phyloP scores from a whole-genome alignment of 305 asterid species.

The Fraxinus albicans region DNA sequence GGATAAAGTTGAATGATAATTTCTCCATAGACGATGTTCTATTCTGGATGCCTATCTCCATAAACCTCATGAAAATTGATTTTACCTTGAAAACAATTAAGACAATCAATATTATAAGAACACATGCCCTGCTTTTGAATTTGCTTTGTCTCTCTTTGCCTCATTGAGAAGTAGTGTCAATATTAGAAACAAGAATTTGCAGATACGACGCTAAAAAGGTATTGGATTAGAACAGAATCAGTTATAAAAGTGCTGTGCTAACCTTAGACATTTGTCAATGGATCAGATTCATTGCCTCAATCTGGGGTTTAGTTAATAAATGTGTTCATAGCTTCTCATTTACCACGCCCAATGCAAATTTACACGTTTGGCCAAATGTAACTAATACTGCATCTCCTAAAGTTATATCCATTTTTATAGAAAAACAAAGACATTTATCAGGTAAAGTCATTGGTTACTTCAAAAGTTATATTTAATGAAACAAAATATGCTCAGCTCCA shows the following conservation, averaged over 20 bases:
- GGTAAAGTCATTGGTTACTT: background rate
- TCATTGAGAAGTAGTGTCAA: background rate
- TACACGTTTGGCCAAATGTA: background rate
- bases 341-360: background rate
- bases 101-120: conserved; percentile 19
- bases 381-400: background rate
- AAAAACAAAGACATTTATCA: no score
- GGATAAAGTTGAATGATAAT: conserved; percentile 32
- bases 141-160: background rate
- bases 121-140: conserved; percentile 2
- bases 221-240: background rate
- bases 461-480: background rate
- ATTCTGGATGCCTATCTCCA: conserved; percentile 15
- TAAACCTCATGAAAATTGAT: conserved; percentile 3
- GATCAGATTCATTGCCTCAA: conserved; percentile 34
- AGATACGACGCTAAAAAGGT: background rate
- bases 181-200: background rate
- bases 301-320: conserved; percentile 19
- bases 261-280: conserved; percentile 28
- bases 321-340: background rate
- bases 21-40: conserved; percentile 35
- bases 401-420: background rate
- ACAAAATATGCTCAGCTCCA: background rate
- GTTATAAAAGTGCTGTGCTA: conserved; percentile 18
- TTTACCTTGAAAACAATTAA: conserved; percentile 30